Base-by-base conservation (phyloP, 78 protist genomes). In the Dictyostelium intermedium region DNA sequence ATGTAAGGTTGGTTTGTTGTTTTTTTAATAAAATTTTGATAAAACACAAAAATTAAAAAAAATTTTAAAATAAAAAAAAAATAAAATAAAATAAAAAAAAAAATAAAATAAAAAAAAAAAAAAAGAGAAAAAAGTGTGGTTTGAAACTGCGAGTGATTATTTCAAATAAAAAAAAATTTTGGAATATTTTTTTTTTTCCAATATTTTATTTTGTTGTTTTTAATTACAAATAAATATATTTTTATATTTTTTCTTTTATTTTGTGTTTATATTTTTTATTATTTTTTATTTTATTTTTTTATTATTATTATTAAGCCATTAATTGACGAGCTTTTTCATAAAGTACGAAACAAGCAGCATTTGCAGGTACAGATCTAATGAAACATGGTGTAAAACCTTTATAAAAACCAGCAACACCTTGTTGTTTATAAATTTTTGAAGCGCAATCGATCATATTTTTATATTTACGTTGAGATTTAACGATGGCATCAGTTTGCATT, bases 301-400 rank as follows among this genome's bases (percentile, higher is more conserved):
- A 1, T 30, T 78, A 8, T 76, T 39, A 20, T 47, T 63, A 39
- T 53, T 76, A 72, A 85, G 11, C 35, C 82, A 91, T 69, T 2
- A 91, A 7, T 63, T 70, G 66, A 43, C 87, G 32, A 11, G 91
- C 83, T 25, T 85, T 39, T 66, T 81, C 87, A 69, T 82, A 91
- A 5, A 79, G 25, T 18, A 85, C 83, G 23, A 94, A 94, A 60
- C 92, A 89, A 25, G 91, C 96, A 27, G 96, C 93, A 45, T 94
- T 94, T 13, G 96, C 96, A 0, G 96, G 96, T 41, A 94, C 56
- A 11, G 96, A 60, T 61, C 96, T 76, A 30, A 94, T 47, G 30
- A 94, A 76, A 76, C 96, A 94, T 35, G 96, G 93, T 20, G 93
- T 87, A 27, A 94, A 94, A 63, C 96, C 96, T 76, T 72, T 78